These are phyloP conservation scores for Podila horticola DNA, from an alignment of 192 early-diverging fungal genomes.

Conservation along the genomic window DNA sequence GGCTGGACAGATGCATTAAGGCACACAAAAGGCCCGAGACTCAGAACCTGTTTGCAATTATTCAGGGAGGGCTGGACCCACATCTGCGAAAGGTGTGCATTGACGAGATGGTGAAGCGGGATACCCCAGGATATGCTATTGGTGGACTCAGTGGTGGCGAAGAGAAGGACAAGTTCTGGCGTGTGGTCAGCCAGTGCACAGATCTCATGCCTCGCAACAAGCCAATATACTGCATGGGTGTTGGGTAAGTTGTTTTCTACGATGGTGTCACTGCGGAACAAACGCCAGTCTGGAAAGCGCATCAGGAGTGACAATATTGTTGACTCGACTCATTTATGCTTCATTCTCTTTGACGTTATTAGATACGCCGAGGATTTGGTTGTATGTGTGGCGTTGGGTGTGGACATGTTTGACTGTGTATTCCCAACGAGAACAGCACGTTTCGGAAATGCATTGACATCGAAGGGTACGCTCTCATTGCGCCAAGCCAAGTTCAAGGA, in stretches of 20 bases:
- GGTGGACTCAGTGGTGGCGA: conserved; percentile 91
- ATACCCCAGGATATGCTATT: conserved; percentile 86
- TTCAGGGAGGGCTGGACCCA: conserved; percentile 84
- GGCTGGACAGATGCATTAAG: conserved; percentile 82
- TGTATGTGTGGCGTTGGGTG: conserved; percentile 86
- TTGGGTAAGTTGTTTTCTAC: conserved; percentile 61
- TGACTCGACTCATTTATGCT: background rate
- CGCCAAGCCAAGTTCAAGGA: conserved; percentile 67
- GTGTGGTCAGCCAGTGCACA: conserved; percentile 81
- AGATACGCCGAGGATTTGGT: conserved; percentile 85
- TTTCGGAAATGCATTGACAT: conserved; percentile 86
- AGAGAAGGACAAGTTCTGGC: conserved; percentile 88
- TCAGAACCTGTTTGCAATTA: conserved; percentile 91
- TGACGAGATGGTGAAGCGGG: conserved; percentile 82
- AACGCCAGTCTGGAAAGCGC: background rate
- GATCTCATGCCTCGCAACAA: conserved; percentile 82
- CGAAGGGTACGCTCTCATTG: conserved; percentile 74
- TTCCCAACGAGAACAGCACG: conserved; percentile 91
- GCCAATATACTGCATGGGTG: conserved; percentile 94
- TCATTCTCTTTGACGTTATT: background rate
- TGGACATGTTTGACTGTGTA: conserved; percentile 94
- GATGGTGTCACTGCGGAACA: background rate
- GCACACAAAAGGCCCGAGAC: conserved; percentile 74
- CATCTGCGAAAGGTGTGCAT: conserved; percentile 77
- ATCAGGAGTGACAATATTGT: background rate